Conservation (phyloP, 1,284 basidiomycete genomes). For the Ganoderma sinense region DNA sequence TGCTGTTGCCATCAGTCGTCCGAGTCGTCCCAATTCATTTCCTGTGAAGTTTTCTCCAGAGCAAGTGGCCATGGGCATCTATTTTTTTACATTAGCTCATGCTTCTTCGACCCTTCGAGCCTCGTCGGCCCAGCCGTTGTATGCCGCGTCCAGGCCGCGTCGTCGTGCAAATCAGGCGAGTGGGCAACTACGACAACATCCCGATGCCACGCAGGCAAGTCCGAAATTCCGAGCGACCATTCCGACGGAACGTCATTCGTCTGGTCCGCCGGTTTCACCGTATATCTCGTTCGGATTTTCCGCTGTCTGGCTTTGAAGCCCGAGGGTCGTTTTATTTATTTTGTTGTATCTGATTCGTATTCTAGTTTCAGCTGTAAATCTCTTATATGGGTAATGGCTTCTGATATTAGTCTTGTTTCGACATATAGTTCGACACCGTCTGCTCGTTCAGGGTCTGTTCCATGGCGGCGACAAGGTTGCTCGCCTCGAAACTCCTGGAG, state of each 20-base stretch:
- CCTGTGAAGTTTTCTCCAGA: not conserved
- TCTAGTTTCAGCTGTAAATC: not conserved
- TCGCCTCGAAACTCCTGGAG: not conserved
- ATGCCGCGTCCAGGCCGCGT: no score
- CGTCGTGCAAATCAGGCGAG: no score
- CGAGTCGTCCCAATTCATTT: not conserved
- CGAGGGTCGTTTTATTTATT: not conserved
- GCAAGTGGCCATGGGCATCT: not conserved
- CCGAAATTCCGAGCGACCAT: not conserved
- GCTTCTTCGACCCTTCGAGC: not conserved
- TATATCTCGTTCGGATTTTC: not conserved
- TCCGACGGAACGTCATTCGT: not conserved
- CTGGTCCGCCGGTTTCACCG: not conserved
- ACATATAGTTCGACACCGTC: not conserved
- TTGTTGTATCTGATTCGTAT: not conserved
- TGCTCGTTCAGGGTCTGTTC: not conserved
- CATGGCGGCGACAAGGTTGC: not conserved
- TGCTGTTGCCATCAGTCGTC: not conserved
- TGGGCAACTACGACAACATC: no score
- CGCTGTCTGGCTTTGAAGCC: not conserved
- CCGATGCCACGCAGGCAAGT: no score
- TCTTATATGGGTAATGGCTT: not conserved
- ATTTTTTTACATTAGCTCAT: not conserved
- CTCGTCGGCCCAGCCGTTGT: not conserved
- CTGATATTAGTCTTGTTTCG: not conserved